Base-by-base conservation (phyloP, 192 early-diverging fungal genomes). In the Rhizophagus sp. region DNA sequence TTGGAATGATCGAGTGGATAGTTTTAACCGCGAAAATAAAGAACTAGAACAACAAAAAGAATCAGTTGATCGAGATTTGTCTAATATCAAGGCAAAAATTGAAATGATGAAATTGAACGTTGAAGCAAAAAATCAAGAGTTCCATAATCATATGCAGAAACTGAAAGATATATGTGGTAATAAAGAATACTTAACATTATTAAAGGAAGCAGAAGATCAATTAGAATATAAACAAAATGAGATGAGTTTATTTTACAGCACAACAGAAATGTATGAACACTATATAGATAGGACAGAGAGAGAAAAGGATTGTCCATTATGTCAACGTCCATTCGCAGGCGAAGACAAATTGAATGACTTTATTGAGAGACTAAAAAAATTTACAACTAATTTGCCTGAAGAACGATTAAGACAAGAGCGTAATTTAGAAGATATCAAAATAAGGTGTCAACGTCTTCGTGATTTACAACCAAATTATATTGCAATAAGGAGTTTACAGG, bases 281-380 rank as follows among this genome's bases (percentile, higher is more conserved):
- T 96, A 92, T 66, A 82, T 94, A n/a, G 78, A 81, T 17, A 88
- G 91, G 78, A 88, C 90, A n/a, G 81, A 95, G 70, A 83, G 82
- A 17, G 86, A 85, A 52, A 88, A 93, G 47, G 82, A 87, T 33
- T 98, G 97, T 73, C 94, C 96, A 12, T 86, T 98, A 8, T 98
- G 97, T 82, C 83, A 83, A 19, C 91, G 95, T n/a, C 85, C 84
- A 0, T 98, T 97, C 84, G 83, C 82, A n/a, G 78, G 75, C 50
- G 82, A 88, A 15, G 74, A 84, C 10, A 94, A 91, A 63, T 64
- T 27, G 79, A 85, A 25, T 52, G 34, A 65, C n/a, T 78, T 72
- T 67, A 24, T 30, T 17, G 41, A 67, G 13, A 49, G 25, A 30
- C 24, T 74, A 27, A 33, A 89, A 84, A 78, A 88, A 0, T 41